Base-by-base conservation (phyloP, 2,329 filamentous ascomycete genomes). In the Alternaria arborescens region DNA sequence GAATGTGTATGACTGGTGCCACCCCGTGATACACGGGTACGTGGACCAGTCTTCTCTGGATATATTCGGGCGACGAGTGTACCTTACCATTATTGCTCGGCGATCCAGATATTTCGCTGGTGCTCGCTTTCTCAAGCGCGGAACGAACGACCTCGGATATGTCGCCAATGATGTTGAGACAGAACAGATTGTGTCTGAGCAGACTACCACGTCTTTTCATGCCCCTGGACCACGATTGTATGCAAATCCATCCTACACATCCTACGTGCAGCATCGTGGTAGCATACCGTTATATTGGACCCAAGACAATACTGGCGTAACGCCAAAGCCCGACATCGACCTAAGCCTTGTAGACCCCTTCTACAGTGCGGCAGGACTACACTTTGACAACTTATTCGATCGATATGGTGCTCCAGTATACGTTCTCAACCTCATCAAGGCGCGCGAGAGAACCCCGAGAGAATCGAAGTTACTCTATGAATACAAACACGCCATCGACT, bases 111-210 rank as follows among this genome's bases (percentile, higher is more conserved):
- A 92, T 78, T 99, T 98, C 78, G 95, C 95, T 3, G 95, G 95
- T 28, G 95, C 95, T 38, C 87, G 95, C 4, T 99, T 97, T 69
- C 81, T 99, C 54, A 99, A 99, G 79, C 89, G 95, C 59, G 95
- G 95, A 32, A 91, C 93, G 48, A 99, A 99, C 72, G 95, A 99
- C 77, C 78, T 94, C 75, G 94, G 95, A 14, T 97, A 97, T 76
- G 95, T 99, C 55, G 96, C 95, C 53, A 99, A 99, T 74, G 96
- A 99, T 78, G 95, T 99, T 24, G 96, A 99, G 80, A 98, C 95
- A 1, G 95, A 99, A 79, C 95, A 99, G 77, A 97, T 99, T 61
- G 94, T 99, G 5, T 95, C 94, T 0, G 95, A 99, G 75, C 92
- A 93, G 70, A 83, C 94, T 52, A 97, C 93, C 0, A 99, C 95